These are phyloP conservation scores for Daldinia eschscholtzii DNA, from an alignment of 2,329 filamentous ascomycete genomes.

Conservation along the genomic window DNA sequence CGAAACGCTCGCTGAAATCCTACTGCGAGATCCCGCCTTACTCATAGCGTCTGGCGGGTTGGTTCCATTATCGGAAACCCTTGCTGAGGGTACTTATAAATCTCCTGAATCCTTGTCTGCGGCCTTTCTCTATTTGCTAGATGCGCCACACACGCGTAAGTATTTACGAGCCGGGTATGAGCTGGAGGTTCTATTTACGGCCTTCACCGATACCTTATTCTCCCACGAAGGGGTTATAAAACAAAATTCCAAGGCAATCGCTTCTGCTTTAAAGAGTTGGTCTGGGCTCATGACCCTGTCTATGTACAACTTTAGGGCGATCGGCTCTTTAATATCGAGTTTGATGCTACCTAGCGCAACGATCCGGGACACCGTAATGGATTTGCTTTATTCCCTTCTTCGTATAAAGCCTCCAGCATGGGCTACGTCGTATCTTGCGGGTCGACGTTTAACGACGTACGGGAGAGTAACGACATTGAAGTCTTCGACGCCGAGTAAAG, in stretches of 20 bases:
- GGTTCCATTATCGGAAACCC: conserved; percentile 87
- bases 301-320: conserved; percentile 87
- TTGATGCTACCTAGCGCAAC: conserved; percentile 68
- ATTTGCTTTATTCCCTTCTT: conserved; percentile 82
- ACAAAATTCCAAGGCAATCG: conserved; percentile 91
- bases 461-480: conserved; percentile 91
- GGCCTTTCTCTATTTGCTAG: conserved; percentile 90
- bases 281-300: conserved; percentile 88
- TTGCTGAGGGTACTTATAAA: conserved; percentile 91
- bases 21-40: conserved; percentile 86
- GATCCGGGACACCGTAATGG: conserved; percentile 82
- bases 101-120: conserved; percentile 89
- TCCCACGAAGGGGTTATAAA: conserved; percentile 75
- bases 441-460: conserved; percentile 92
- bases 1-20: conserved; percentile 90
- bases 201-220: conserved; percentile 86
- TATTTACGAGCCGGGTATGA: conserved; percentile 91
- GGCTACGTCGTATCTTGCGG: conserved; percentile 95
- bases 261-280: conserved; percentile 93
- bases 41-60: conserved; percentile 87
- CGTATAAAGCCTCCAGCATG: conserved; percentile 94
- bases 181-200: conserved; percentile 88
- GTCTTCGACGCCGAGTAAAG: conserved; percentile 63
- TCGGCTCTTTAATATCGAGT: conserved; percentile 80
- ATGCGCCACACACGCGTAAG: conserved; percentile 82